Conservation (phyloP, 306 rosid genomes). For the Vigna radiata region DNA sequence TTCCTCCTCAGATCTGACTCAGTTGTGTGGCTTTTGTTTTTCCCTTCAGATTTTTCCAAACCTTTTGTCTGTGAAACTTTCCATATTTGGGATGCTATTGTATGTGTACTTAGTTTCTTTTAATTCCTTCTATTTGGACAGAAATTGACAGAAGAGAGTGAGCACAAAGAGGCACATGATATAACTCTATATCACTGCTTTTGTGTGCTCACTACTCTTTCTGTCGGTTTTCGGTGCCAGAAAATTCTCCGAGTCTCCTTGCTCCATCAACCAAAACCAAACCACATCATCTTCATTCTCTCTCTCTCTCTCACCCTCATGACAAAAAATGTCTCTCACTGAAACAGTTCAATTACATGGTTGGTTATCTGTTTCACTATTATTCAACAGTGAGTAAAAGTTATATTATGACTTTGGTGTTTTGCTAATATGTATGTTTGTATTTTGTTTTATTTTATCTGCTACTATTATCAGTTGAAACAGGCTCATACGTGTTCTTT, state of each 20-base stretch:
- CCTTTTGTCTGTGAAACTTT: constrained; percentile 30
- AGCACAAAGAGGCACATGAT: constrained; percentile 83
- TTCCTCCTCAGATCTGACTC: constrained; percentile 62
- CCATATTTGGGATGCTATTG: constrained; percentile 45
- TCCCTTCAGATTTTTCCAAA: neutral
- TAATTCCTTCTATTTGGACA: constrained; percentile 46
- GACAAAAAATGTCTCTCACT: neutral
- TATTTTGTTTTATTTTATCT: neutral
- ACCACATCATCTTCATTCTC: constrained; percentile 9
- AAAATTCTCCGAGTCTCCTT: constrained; percentile 32
- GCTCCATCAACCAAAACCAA: constrained; percentile 22
- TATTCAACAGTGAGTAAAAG: constrained; percentile 25
- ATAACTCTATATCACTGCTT: constrained; percentile 64
- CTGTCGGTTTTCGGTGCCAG: constrained; percentile 71
- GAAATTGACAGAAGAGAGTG: constrained; percentile 99
- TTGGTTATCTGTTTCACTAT: neutral
- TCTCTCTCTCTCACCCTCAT: neutral
- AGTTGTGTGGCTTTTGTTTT: constrained; percentile 19
- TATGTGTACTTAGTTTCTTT: constrained; percentile 21
- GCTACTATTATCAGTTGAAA: neutral
- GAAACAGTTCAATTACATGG: neutral
- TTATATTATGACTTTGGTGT: neutral
- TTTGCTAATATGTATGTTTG: neutral
- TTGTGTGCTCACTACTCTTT: constrained; percentile 87
- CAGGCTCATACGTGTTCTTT: neutral